A percentile compares a stretch with the other conserved stretches of the same genome.
These are phyloP conservation scores for Cordyceps farinosa DNA, from an alignment of 2,329 filamentous ascomycete genomes.

Conservation along the genomic window DNA sequence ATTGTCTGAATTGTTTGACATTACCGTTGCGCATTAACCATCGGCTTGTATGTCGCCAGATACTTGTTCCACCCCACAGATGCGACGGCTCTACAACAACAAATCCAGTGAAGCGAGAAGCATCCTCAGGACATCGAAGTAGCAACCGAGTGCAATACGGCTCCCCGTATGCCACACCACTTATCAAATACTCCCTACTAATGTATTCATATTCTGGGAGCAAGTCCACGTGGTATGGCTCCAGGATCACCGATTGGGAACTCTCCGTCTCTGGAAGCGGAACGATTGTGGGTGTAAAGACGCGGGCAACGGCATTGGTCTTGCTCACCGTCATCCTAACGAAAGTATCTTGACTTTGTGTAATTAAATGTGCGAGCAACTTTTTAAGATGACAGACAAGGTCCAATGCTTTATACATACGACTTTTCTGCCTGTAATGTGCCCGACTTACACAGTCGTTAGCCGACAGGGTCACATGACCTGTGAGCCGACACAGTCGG, in stretches of 20 bases:
- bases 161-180: constrained; percentile 19
- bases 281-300: not conserved
- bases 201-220: constrained; percentile 21
- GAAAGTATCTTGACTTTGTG: not conserved
- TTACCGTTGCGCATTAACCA: constrained; percentile 24
- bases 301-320: not conserved
- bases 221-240: constrained; percentile 22
- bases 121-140: constrained; percentile 19
- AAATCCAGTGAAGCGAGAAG: constrained; percentile 18
- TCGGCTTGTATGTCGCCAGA: constrained; percentile 22
- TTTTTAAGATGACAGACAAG: not conserved
- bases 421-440: constrained; percentile 10
- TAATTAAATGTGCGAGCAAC: not conserved
- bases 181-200: constrained; percentile 21
- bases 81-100: constrained; percentile 21
- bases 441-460: not conserved
- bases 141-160: constrained; percentile 22
- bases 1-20: not conserved
- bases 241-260: constrained; percentile 18
- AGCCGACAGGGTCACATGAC: not conserved
- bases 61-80: constrained; percentile 23
- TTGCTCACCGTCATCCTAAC: not conserved
- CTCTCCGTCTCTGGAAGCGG: constrained; percentile 17
- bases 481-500: not conserved
- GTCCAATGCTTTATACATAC: not conserved